phyloP scores from a whole-genome alignment of 2,329 filamentous ascomycete genomes.

The Hymenoscyphus albidus region DNA sequence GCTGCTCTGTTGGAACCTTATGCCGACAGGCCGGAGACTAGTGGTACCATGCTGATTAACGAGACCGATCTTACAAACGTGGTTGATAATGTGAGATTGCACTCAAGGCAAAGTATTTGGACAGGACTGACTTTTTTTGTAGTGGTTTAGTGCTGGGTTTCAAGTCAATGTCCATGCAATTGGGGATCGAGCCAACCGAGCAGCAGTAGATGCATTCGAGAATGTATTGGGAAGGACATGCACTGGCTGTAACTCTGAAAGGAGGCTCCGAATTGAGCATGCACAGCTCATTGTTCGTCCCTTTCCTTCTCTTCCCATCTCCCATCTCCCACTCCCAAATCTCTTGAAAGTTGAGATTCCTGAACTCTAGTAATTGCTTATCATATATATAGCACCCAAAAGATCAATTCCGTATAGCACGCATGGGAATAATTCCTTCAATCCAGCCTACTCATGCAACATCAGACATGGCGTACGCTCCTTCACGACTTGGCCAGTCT shows the following conservation, averaged over 20 bases:
- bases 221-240: slow-evolving; percentile 53
- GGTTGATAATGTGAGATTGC: slow-evolving; percentile 37
- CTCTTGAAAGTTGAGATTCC: neutral
- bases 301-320: neutral
- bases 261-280: slow-evolving; percentile 67
- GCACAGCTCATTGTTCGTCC: slow-evolving; percentile 57
- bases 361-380: slow-evolving; percentile 6
- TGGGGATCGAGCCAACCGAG: slow-evolving; percentile 64
- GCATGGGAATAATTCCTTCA: slow-evolving; percentile 60
- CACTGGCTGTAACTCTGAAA: slow-evolving; percentile 49
- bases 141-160: slow-evolving; percentile 58
- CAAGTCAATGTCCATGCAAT: slow-evolving; percentile 73
- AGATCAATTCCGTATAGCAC: slow-evolving; percentile 57
- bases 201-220: slow-evolving; percentile 60
- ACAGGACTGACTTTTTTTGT: neutral
- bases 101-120: neutral
- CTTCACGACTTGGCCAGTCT: slow-evolving; percentile 52
- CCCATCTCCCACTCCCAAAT: neutral
- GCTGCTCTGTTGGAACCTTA: slow-evolving; percentile 70
- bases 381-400: slow-evolving; percentile 45
- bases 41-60: slow-evolving; percentile 64
- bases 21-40: slow-evolving; percentile 56
- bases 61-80: slow-evolving; percentile 53
- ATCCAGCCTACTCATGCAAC: slow-evolving; percentile 72
- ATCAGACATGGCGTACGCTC: slow-evolving; percentile 66